Evolutionary conservation across 805 yeast genomes (phyloP).

Genomic region (Candida sanyiensis): DNA sequence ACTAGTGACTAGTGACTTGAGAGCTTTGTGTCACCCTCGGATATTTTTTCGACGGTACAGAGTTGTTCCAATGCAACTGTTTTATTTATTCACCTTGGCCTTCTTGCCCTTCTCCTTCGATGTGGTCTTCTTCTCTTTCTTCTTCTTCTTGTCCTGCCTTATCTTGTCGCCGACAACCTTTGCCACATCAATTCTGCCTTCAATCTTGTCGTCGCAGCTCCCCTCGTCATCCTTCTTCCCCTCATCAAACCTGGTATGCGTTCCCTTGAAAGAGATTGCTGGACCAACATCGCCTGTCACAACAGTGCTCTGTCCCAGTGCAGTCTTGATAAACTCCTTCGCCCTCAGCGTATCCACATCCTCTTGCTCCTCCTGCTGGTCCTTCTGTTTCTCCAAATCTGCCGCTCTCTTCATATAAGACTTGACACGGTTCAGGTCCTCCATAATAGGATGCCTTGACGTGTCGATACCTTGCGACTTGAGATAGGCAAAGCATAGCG

Average conservation of each 20-base stretch:
- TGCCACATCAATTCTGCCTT: conserved; percentile 6
- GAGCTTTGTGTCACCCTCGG: too few relatives aligned
- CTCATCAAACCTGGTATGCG: conserved; percentile 44
- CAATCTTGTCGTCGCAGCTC: conserved; percentile 1
- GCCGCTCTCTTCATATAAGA: conserved; percentile 56
- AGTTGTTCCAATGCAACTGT: too few relatives aligned
- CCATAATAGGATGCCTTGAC: conserved; percentile 54
- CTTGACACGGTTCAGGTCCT: conserved; percentile 61
- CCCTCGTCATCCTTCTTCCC: conserved; percentile 12
- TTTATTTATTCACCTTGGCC: conserved; percentile 5
- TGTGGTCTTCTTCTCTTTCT: conserved; percentile 5
- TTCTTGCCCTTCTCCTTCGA: conserved; percentile 5
- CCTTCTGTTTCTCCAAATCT: conserved; percentile 19
- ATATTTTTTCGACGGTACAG: too few relatives aligned
- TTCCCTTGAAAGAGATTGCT: conserved; percentile 49
- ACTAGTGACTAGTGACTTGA: too few relatives aligned
- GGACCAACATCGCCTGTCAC: conserved; percentile 30
- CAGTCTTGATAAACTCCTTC: conserved; percentile 39
- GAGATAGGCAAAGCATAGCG: conserved; percentile 53
- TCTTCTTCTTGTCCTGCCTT: conserved; percentile 6
- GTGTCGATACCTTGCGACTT: conserved; percentile 55
- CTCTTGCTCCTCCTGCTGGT: conserved; percentile 10
- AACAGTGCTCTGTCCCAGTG: conserved; percentile 28
- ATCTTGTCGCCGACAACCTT: conserved; percentile 9
- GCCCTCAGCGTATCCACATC: conserved; percentile 36